Conservation (phyloP, 108 stramenopile genomes). For the Skeletonema tropicum region DNA sequence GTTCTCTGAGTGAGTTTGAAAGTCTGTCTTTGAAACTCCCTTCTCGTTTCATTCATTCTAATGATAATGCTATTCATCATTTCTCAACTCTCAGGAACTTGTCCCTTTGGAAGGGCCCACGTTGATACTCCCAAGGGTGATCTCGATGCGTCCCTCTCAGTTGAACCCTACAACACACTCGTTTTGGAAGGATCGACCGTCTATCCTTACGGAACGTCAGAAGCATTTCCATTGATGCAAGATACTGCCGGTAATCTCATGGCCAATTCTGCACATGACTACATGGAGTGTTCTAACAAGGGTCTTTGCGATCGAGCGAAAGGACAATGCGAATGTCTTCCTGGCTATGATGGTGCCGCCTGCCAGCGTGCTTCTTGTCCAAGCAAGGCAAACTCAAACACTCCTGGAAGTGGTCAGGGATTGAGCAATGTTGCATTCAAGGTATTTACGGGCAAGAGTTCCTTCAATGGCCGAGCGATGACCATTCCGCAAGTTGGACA, state of each 20-base stretch:
- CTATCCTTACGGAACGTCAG: conserved; percentile 73
- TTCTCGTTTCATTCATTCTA: conserved; percentile 3
- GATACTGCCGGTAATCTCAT: conserved; percentile 47
- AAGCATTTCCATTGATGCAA: conserved; percentile 69
- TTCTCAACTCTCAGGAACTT: conserved; percentile 34
- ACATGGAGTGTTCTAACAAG: conserved; percentile 83
- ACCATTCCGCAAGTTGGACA: conserved; percentile 23
- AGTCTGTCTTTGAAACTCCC: no score
- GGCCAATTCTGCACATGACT: conserved; percentile 66
- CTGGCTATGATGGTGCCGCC: conserved; percentile 81
- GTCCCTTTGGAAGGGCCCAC: conserved; percentile 53
- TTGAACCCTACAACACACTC: conserved; percentile 19
- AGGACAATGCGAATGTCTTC: conserved; percentile 83
- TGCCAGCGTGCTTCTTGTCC: conserved; percentile 84
- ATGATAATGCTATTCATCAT: not conserved
- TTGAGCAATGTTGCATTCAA: conserved; percentile 39
- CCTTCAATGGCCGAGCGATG: conserved; percentile 42
- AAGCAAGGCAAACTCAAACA: conserved; percentile 48
- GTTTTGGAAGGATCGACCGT: conserved; percentile 58
- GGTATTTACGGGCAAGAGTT: conserved; percentile 41
- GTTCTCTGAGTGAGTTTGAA: conserved; percentile 47
- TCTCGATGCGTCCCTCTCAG: conserved; percentile 49
- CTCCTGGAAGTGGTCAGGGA: conserved; percentile 34
- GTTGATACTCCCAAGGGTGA: conserved; percentile 53
- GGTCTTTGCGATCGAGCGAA: conserved; percentile 75